Evolutionary conservation across 352 stramenopile genomes (phyloP).

Genomic region (Pythium coloratum): DNA sequence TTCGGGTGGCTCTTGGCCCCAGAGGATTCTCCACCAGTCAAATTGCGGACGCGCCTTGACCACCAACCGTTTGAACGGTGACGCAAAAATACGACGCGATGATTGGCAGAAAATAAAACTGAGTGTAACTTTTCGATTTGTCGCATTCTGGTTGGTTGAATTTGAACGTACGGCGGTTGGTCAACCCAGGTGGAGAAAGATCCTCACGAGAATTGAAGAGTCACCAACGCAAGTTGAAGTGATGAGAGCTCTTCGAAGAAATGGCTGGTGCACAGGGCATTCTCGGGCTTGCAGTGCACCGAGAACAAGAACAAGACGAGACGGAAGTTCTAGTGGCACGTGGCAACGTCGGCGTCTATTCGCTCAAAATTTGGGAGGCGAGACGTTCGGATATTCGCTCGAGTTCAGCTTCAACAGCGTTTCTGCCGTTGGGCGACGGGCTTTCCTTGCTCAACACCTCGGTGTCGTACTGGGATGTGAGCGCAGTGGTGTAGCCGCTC

Average conservation of each 20-base stretch:
- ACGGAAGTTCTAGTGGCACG: neutral
- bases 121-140: neutral
- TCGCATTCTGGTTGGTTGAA: neutral
- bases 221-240: slow-evolving; percentile 26
- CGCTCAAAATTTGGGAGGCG: slow-evolving; percentile 10
- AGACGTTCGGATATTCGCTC: slow-evolving; percentile 23
- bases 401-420: slow-evolving; percentile 46
- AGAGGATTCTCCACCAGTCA: slow-evolving; percentile 30
- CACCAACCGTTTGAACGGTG: slow-evolving; percentile 26
- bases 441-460: neutral
- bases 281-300: too few species aligned
- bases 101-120: slow-evolving; percentile 3
- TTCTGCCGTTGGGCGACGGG: neutral
- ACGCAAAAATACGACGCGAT: slow-evolving; percentile 8
- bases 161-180: neutral
- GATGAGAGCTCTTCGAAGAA: neutral
- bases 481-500: slow-evolving; percentile 27
- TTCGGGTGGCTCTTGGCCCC: slow-evolving; percentile 14
- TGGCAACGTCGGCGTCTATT: neutral
- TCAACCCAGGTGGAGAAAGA: neutral
- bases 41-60: slow-evolving; percentile 19
- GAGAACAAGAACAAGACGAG: too few species aligned
- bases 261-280: neutral
- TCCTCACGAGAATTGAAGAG: slow-evolving; percentile 26
- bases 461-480: slow-evolving; percentile 15